These are phyloP conservation scores for Cladophialophora carrionii DNA, from an alignment of 2,329 filamentous ascomycete genomes.

Conservation along the genomic window DNA sequence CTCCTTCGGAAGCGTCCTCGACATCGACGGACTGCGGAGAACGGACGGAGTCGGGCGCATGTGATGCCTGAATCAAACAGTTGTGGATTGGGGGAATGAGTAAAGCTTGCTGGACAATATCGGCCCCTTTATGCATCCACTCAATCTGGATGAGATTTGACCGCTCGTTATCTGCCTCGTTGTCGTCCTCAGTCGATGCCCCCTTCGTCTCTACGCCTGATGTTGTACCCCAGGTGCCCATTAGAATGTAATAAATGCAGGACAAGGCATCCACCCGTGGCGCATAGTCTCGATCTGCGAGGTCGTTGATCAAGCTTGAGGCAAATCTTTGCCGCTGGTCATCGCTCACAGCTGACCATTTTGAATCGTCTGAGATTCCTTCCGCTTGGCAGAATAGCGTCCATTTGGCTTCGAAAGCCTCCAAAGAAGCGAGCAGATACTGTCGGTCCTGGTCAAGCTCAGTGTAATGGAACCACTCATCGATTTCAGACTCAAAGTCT, in stretches of 20 bases:
- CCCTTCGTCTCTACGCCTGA: slow-evolving; percentile 51
- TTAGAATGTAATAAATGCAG: slow-evolving; percentile 57
- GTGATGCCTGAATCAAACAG: slow-evolving; percentile 47
- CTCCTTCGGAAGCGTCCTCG: slow-evolving; percentile 29
- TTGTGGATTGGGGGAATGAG: slow-evolving; percentile 45
- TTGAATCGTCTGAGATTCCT: slow-evolving; percentile 50
- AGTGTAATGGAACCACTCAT: slow-evolving; percentile 97
- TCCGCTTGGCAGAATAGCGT: slow-evolving; percentile 53
- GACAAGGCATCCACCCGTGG: slow-evolving; percentile 53
- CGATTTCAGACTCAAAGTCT: slow-evolving; percentile 80
- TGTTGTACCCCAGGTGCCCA: slow-evolving; percentile 72
- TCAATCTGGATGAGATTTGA: slow-evolving; percentile 54
- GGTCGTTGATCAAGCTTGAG: slow-evolving; percentile 43
- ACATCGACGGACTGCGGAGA: slow-evolving; percentile 12
- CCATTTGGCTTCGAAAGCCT: slow-evolving; percentile 79
- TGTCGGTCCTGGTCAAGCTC: slow-evolving; percentile 72
- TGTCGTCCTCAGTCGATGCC: slow-evolving; percentile 36
- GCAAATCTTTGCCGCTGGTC: slow-evolving; percentile 53
- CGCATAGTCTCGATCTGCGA: slow-evolving; percentile 47
- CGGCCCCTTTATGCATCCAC: slow-evolving; percentile 52
- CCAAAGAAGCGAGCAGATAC: slow-evolving; percentile 73
- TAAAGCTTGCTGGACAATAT: slow-evolving; percentile 45
- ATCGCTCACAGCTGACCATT: slow-evolving; percentile 69
- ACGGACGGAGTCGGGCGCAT: slow-evolving; percentile 40
- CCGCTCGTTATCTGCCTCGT: slow-evolving; percentile 48